These are phyloP conservation scores for Thermothielavioides terrestris DNA, from an alignment of 495 filamentous ascomycete genomes.

Conservation along the genomic window DNA sequence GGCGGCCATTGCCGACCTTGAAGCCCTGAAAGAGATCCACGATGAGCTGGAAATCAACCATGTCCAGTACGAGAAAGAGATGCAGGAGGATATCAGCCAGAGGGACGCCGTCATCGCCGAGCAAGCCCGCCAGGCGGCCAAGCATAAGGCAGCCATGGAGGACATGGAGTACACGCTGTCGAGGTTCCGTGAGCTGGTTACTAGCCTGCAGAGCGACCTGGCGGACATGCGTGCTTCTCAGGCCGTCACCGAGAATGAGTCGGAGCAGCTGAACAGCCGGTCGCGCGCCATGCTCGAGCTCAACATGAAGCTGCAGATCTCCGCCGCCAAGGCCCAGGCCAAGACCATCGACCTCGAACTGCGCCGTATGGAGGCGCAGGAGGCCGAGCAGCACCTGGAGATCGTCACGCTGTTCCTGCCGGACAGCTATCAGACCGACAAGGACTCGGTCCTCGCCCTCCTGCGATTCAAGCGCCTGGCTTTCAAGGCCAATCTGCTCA, in stretches of 20 bases:
- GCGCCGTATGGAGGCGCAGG: constrained; percentile 76
- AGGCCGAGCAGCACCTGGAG: constrained; percentile 77
- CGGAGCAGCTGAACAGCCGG: constrained; percentile 72
- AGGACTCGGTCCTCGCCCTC: constrained; percentile 74
- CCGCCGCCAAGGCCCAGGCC: constrained; percentile 80
- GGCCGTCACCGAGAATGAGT: constrained; percentile 84
- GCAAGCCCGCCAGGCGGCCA: constrained; percentile 52
- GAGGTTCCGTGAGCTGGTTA: constrained; percentile 81
- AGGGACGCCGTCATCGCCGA: constrained; percentile 70
- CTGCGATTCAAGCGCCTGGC: constrained; percentile 79
- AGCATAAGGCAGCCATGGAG: constrained; percentile 68
- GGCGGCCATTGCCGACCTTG: constrained; percentile 72
- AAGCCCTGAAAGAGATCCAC: constrained; percentile 79
- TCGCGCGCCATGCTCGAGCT: constrained; percentile 93
- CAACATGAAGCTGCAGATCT: constrained; percentile 84
- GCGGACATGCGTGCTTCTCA: constrained; percentile 87
- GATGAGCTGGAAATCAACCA: constrained; percentile 94
- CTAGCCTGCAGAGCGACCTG: constrained; percentile 74
- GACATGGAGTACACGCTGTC: constrained; percentile 85
- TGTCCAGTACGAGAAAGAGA: constrained; percentile 82
- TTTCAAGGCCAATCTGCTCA: constrained; percentile 79
- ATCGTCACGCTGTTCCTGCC: constrained; percentile 86
- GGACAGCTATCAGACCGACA: constrained; percentile 69
- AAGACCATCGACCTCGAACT: constrained; percentile 92
- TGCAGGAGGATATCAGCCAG: constrained; percentile 87